Evolutionary conservation across 352 stramenopile species (phyloP).

Genomic region (Globisporangium okanoganense): DNA sequence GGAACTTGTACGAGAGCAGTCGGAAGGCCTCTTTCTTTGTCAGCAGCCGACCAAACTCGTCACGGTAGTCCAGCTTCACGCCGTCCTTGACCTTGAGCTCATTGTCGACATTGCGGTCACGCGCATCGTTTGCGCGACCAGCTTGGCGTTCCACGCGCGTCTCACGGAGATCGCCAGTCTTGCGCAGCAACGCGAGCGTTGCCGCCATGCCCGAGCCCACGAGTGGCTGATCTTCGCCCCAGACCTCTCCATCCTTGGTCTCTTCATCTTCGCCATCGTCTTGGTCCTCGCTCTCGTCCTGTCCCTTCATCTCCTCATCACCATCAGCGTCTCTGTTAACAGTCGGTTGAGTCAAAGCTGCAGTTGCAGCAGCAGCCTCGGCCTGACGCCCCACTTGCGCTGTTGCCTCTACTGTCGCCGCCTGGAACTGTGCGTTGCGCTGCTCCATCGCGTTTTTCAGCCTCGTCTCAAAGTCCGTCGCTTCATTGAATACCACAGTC

Average conservation of each 20-base stretch:
- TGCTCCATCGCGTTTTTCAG: conserved; percentile 77
- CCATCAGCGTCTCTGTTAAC: conserved; percentile 5
- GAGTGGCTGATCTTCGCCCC: conserved; percentile 83
- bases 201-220: conserved; percentile 86
- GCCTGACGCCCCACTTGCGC: not conserved
- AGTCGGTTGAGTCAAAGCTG: not conserved
- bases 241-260: conserved; percentile 48
- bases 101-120: conserved; percentile 89
- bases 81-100: conserved; percentile 83
- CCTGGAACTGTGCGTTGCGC: conserved; percentile 51
- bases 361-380: not conserved
- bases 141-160: conserved; percentile 88
- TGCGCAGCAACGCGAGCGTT: conserved; percentile 90
- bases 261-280: conserved; percentile 47
- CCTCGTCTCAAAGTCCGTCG: conserved; percentile 77
- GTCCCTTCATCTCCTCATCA: conserved; percentile 36
- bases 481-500: conserved; percentile 78
- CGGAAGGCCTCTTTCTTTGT: conserved; percentile 98
- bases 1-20: conserved; percentile 98
- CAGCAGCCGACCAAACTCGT: conserved; percentile 95
- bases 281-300: conserved; percentile 27
- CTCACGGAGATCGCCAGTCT: conserved; percentile 90
- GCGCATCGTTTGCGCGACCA: conserved; percentile 93
- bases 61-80: conserved; percentile 96
- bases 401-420: conserved; percentile 11